These are phyloP conservation scores for Nitzschia putrida DNA, from an alignment of 108 stramenopile genomes.

Conservation along the genomic window DNA sequence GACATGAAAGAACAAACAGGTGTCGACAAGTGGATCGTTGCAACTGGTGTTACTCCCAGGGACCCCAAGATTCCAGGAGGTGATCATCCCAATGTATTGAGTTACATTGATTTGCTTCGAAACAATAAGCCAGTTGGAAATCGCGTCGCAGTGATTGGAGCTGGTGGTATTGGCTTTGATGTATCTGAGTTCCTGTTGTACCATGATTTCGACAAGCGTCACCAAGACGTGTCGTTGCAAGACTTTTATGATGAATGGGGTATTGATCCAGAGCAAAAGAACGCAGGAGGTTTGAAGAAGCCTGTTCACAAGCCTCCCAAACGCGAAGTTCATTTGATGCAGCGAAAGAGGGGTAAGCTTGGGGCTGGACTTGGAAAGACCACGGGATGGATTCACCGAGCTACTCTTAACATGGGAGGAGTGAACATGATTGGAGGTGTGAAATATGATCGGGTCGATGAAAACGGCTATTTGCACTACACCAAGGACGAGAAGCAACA, in stretches of 20 bases:
- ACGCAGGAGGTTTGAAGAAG: slow-evolving; percentile 59
- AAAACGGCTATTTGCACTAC: slow-evolving; percentile 89
- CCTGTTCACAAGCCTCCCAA: slow-evolving; percentile 30
- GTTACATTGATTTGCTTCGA: slow-evolving; percentile 92
- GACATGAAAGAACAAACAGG: slow-evolving; percentile 50
- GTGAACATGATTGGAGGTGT: slow-evolving; percentile 88
- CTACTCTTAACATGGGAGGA: slow-evolving; percentile 75
- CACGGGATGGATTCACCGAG: slow-evolving; percentile 98
- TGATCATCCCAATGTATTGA: slow-evolving; percentile 85
- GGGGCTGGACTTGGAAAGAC: slow-evolving; percentile 92
- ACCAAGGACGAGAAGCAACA: slow-evolving; percentile 46
- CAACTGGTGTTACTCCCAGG: slow-evolving; percentile 93
- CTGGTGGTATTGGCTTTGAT: slow-evolving; percentile 99
- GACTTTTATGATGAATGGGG: slow-evolving; percentile 93
- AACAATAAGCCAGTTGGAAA: slow-evolving; percentile 80
- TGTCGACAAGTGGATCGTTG: slow-evolving; percentile 89
- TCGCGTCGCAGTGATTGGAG: slow-evolving; percentile 93
- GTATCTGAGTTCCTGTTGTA: slow-evolving; percentile 92
- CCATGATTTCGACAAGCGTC: slow-evolving; percentile 53
- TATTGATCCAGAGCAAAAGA: slow-evolving; percentile 68
- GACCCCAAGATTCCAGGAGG: slow-evolving; percentile 83
- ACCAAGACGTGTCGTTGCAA: slow-evolving; percentile 57
- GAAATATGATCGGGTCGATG: slow-evolving; percentile 88
- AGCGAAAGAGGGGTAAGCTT: slow-evolving; percentile 91
- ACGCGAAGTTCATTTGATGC: slow-evolving; percentile 84